phyloP scores from a whole-genome alignment of 2,329 filamentous ascomycete species.

The Fusarium domesticum region DNA sequence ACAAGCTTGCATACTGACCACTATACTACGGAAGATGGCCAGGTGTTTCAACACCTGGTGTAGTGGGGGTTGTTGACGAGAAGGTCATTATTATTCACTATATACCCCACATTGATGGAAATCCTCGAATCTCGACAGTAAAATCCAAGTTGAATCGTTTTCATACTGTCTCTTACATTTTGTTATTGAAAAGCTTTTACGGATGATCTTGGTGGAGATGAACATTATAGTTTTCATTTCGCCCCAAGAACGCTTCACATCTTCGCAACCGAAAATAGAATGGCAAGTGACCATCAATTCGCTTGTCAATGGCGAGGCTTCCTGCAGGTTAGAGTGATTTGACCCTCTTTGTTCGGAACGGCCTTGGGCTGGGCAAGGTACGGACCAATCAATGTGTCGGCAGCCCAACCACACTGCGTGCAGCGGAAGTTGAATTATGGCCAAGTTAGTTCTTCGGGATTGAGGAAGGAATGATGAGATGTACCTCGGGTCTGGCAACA shows the following conservation, averaged over 20 bases:
- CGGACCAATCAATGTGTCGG: background rate
- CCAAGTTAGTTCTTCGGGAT: background rate
- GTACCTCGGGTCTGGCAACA: background rate
- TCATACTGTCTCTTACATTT: no score
- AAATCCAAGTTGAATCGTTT: no score
- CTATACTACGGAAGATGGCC: background rate
- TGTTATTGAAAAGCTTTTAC: no score
- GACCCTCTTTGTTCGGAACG: background rate
- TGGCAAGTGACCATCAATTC: no score
- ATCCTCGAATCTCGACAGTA: no score
- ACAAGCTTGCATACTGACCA: background rate
- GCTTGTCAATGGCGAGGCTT: no score
- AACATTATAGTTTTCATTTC: no score
- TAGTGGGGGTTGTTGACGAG: background rate
- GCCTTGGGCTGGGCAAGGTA: background rate
- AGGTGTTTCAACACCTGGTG: background rate
- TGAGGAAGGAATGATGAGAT: background rate
- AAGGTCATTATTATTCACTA: background rate
- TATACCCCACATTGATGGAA: no score
- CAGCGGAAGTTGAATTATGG: background rate
- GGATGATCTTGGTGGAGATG: no score
- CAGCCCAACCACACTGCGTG: background rate
- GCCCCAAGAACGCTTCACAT: background rate
- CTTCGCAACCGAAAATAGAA: no score
- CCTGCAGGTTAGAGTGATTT: background rate